Conservation (phyloP, 2,329 filamentous ascomycete genomes). For the Basipetospora sp. region DNA sequence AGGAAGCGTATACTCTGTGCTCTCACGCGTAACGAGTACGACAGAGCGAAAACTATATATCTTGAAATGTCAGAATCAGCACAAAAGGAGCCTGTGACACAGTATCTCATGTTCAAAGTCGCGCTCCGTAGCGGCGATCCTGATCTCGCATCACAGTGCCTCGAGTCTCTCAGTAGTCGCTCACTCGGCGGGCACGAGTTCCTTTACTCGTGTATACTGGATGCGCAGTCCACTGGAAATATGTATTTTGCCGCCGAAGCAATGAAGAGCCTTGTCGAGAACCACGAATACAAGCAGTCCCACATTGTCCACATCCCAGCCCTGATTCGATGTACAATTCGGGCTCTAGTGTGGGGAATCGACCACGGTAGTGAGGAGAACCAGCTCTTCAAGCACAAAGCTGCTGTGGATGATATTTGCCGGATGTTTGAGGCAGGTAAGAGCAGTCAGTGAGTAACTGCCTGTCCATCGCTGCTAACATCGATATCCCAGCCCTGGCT, state of each 20-base stretch:
- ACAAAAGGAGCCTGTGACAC: slow-evolving; percentile 48
- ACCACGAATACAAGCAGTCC: slow-evolving; percentile 10
- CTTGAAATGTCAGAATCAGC: slow-evolving; percentile 41
- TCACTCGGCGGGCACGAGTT: slow-evolving; percentile 39
- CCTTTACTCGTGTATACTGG: slow-evolving; percentile 66
- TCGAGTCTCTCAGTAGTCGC: slow-evolving; percentile 43
- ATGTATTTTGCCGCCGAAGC: slow-evolving; percentile 36
- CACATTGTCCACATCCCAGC: slow-evolving; percentile 20
- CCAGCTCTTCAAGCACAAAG: slow-evolving; percentile 6
- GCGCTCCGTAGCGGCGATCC: slow-evolving; percentile 45
- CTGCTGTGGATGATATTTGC: slow-evolving; percentile 36
- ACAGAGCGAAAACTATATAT: slow-evolving; percentile 39
- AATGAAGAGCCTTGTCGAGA: slow-evolving; percentile 20
- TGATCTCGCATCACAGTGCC: slow-evolving; percentile 45
- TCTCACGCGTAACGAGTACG: slow-evolving; percentile 40
- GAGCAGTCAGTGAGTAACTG: slow-evolving; percentile 7
- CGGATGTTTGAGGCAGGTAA: slow-evolving; percentile 31
- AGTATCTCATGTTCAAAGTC: slow-evolving; percentile 63
- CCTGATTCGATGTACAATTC: slow-evolving; percentile 35
- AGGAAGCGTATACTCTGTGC: slow-evolving; percentile 64
- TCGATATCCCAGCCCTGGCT: slow-evolving; percentile 20
- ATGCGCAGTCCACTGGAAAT: slow-evolving; percentile 54
- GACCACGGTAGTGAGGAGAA: slow-evolving; percentile 15
- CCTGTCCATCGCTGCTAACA: slow-evolving; percentile 6
- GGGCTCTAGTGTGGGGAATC: slow-evolving; percentile 30